Percentiles rank a stretch among this genome's conserved stretches.
Evolutionary conservation across 148 eudicot species (phyloP).

Genomic region (Rhododendron mucronatum): DNA sequence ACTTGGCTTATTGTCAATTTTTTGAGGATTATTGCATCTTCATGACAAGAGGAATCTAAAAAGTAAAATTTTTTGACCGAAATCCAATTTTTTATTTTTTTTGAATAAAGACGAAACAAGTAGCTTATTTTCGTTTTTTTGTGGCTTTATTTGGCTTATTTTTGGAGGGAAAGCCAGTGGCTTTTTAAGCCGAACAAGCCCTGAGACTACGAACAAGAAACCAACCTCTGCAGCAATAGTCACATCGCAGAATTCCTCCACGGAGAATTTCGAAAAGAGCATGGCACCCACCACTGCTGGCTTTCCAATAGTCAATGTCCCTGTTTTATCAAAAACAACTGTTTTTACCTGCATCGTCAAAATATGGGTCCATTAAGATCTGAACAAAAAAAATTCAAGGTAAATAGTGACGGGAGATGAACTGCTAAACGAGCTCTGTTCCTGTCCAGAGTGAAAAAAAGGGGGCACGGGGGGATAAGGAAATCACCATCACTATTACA

Average conservation of each 20-base stretch:
- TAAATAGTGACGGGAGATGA: neutral
- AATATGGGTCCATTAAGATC: slow-evolving; percentile 4
- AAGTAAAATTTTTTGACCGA: no score
- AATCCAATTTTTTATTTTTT: no score
- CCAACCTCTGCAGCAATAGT: slow-evolving; percentile 80
- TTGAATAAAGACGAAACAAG: no score
- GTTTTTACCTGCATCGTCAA: slow-evolving; percentile 59
- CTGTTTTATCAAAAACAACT: slow-evolving; percentile 93
- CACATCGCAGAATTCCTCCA: slow-evolving; percentile 80
- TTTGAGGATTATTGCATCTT: no score
- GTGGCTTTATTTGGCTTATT: no score
- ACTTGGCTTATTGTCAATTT: no score
- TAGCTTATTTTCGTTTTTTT: no score
- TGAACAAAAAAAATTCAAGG: neutral
- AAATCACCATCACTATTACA: neutral
- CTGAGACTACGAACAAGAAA: slow-evolving; percentile 8
- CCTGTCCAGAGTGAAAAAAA: neutral
- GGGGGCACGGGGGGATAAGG: neutral
- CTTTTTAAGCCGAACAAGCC: no score
- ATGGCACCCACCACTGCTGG: slow-evolving; percentile 76
- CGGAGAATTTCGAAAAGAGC: slow-evolving; percentile 67
- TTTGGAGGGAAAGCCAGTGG: no score
- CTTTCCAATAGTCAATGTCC: slow-evolving; percentile 91
- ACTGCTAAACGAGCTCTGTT: neutral
- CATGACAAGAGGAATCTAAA: no score